Evolutionary conservation across 768 basidiomycete genomes (phyloP), one percentile per base, ranked within the genome.

Genomic region (Boletus bicolor): DNA sequence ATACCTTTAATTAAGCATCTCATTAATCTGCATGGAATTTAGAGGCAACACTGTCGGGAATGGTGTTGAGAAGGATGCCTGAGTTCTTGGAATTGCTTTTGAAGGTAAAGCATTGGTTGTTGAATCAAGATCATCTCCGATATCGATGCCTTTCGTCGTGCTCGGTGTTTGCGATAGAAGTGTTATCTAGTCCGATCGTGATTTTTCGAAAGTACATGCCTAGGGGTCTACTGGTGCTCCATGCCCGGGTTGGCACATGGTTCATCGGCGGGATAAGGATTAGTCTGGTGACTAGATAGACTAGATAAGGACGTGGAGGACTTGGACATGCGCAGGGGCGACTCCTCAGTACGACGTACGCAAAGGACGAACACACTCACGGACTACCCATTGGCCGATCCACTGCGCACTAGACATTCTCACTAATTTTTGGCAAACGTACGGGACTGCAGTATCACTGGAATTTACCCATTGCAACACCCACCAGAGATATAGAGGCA

Each of bases 1-100:
- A 60, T 61, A 57, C 52, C 39, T 42, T 43, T 57, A 69, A 46
- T 53, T 64, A 58, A 14, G 15, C 38, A 43, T 42, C 30, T 17
- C 44, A 62, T 49, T 66, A 59, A 68, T 66, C 26, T 41, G 48
- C 56, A 41, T 55, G 42, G 34, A 34, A 50, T 11, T 21, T 3
- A 26, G 34, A 17, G 37, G 7, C n/a, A 19, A 28, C 21, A 10
- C 14, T 28, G 26, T 53, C 14, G 15, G 28, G 36, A n/a, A 34
- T 21, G n/a, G 24, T 17, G 51, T 32, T 17, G 9, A 17, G 14
- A 24, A 24, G 21, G 15, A 17, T 44, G 5, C 7, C 5, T 44
- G 17, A 17, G 26, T 44, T n/a, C 21, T 47, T 47, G 19, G 8
- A n/a, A 21, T n/a, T 15, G 21, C 14, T 19, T 44, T 17, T 15